These are phyloP conservation scores for Melocanna baccifera DNA, from an alignment of 176 grass and related monocot genomes.

Conservation along the genomic window DNA sequence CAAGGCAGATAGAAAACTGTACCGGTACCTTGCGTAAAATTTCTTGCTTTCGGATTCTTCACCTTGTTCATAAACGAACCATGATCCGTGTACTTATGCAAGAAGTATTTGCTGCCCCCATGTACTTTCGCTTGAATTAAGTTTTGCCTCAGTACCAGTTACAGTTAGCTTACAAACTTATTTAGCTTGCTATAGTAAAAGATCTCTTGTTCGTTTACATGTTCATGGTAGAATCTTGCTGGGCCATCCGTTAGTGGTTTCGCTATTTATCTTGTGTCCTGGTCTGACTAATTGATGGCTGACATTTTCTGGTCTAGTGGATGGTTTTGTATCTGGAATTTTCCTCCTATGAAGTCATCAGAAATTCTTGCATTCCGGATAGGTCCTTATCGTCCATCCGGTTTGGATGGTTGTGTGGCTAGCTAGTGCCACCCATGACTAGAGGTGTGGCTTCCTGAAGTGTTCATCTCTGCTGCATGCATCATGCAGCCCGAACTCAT, in stretches of 20 bases:
- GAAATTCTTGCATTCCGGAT: too few species aligned
- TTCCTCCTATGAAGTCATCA: not conserved
- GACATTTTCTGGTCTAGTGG: not conserved
- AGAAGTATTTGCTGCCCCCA: not conserved
- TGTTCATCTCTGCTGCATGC: not conserved
- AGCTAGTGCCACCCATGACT: not conserved
- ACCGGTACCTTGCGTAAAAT: conserved; percentile 68
- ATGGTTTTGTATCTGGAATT: not conserved
- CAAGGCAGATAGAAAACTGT: conserved; percentile 71
- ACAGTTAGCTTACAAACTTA: not conserved
- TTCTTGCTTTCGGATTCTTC: not conserved
- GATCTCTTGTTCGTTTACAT: not conserved
- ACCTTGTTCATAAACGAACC: conserved; percentile 14
- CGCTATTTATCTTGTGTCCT: not conserved
- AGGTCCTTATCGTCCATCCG: not conserved
- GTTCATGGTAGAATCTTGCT: not conserved
- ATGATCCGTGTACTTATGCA: conserved; percentile 27
- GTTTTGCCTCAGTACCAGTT: not conserved
- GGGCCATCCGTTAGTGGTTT: not conserved
- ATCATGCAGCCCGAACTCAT: not conserved
- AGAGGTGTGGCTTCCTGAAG: not conserved
- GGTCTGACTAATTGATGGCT: too few species aligned
- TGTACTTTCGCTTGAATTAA: not conserved
- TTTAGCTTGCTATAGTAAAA: not conserved
- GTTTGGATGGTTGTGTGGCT: not conserved